Conservation (phyloP, 2,329 filamentous ascomycete species). For the Ustulina deusta region DNA sequence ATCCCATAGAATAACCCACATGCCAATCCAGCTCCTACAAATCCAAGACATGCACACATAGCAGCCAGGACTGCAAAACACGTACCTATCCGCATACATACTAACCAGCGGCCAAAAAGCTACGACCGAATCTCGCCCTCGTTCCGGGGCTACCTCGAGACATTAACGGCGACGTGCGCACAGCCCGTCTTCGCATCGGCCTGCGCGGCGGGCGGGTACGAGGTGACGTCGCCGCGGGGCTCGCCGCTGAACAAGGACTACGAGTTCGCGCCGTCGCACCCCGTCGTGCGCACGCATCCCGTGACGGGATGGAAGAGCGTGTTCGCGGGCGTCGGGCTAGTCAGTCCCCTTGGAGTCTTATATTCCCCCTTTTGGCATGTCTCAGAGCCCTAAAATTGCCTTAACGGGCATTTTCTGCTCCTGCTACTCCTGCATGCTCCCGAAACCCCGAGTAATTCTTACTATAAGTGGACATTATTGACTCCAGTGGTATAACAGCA, state of each 20-base stretch:
- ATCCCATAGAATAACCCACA: neutral
- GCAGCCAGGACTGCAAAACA: neutral
- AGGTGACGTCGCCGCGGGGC: slow-evolving; percentile 59
- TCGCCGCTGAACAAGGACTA: slow-evolving; percentile 64
- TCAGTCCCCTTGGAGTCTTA: no score
- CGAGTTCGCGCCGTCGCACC: slow-evolving; percentile 63
- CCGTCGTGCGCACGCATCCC: slow-evolving; percentile 70
- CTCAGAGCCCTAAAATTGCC: no score
- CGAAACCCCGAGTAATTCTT: no score
- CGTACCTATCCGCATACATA: neutral
- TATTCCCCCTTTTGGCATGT: no score
- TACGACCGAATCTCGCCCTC: slow-evolving; percentile 64
- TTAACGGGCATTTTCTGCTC: no score
- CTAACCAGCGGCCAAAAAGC: slow-evolving; percentile 36
- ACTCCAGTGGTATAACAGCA: no score
- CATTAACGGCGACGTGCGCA: slow-evolving; percentile 58
- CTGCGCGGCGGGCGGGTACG: slow-evolving; percentile 54
- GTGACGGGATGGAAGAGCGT: slow-evolving; percentile 70
- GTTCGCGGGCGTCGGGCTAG: slow-evolving; percentile 48
- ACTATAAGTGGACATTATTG: no score
- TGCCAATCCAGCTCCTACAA: neutral
- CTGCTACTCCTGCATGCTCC: no score
- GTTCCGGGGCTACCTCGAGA: slow-evolving; percentile 61
- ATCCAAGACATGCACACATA: no score
- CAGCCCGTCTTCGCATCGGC: slow-evolving; percentile 55